These are phyloP conservation scores for Chlorella variabilis DNA, from an alignment of 163 green algal genomes.

Conservation along the genomic window DNA sequence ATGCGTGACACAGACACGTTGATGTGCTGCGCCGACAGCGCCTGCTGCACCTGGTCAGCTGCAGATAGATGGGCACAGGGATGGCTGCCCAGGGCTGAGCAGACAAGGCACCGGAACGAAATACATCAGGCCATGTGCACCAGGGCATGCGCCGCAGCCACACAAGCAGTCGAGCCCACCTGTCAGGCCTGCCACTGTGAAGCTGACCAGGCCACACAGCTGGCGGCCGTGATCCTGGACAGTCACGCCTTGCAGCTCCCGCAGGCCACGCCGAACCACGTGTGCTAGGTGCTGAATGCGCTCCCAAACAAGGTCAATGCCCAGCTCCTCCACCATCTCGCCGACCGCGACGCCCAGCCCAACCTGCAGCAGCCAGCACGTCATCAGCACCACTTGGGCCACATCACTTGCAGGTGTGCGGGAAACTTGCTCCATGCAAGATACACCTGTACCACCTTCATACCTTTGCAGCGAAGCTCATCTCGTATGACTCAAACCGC, in stretches of 20 bases:
- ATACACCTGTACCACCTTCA: neutral
- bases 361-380: slow-evolving; percentile 36
- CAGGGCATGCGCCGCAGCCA: too few relatives aligned
- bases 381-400: too few relatives aligned
- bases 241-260: slow-evolving; percentile 39
- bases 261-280: slow-evolving; percentile 48
- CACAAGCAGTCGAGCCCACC: neutral
- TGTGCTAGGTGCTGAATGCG: slow-evolving; percentile 57
- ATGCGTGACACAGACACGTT: slow-evolving; percentile 58
- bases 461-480: slow-evolving; percentile 70
- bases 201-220: slow-evolving; percentile 81
- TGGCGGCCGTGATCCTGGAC: slow-evolving; percentile 57
- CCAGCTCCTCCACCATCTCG: slow-evolving; percentile 57
- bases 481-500: slow-evolving; percentile 79
- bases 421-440: too few relatives aligned
- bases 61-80: neutral
- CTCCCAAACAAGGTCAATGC: slow-evolving; percentile 56
- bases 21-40: slow-evolving; percentile 41
- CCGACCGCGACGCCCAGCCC: slow-evolving; percentile 72
- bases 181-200: slow-evolving; percentile 38
- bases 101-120: too few relatives aligned
- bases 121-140: neutral
- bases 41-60: slow-evolving; percentile 36
- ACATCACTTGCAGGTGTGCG: too few relatives aligned
- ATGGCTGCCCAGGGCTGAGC: too few relatives aligned